Evolutionary conservation across 2,329 filamentous ascomycete genomes (phyloP).

Genomic region (Mycosphaerelloides madeirae): DNA sequence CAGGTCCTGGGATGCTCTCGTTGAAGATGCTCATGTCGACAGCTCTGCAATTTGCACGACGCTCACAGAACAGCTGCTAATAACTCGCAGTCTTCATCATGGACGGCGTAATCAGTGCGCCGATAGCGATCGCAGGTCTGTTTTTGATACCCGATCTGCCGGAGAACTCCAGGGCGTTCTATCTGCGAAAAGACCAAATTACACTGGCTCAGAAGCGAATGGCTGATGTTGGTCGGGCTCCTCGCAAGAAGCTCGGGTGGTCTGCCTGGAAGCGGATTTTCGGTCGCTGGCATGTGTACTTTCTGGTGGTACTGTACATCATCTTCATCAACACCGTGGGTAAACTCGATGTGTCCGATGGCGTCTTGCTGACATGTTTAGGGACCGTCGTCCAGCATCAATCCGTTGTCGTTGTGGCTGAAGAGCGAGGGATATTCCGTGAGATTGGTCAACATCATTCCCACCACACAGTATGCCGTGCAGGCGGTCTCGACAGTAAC

Average conservation of each 20-base stretch:
- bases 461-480: conserved; percentile 48
- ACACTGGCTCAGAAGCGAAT: conserved; percentile 47
- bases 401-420: conserved; percentile 22
- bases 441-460: conserved; percentile 54
- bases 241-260: conserved; percentile 28
- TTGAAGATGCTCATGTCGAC: too few relatives aligned
- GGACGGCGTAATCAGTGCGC: conserved; percentile 51
- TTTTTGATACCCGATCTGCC: conserved; percentile 49
- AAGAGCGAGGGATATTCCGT: conserved; percentile 44
- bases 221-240: conserved; percentile 28
- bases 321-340: conserved; percentile 58
- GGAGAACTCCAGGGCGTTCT: conserved; percentile 48
- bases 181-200: conserved; percentile 41
- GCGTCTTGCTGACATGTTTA: not conserved
- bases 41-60: too few relatives aligned
- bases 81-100: conserved; percentile 9
- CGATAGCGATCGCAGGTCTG: conserved; percentile 49
- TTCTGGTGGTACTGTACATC: conserved; percentile 55
- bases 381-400: conserved; percentile 20
- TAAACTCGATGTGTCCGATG: conserved; percentile 14
- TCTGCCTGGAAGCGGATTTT: conserved; percentile 52
- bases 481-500: conserved; percentile 56
- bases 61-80: too few relatives aligned
- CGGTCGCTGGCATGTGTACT: conserved; percentile 60
- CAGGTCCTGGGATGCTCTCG: too few relatives aligned